Evolutionary conservation across 1,139 yeast species (phyloP).

Genomic region (Insectozyma bohioensis): DNA sequence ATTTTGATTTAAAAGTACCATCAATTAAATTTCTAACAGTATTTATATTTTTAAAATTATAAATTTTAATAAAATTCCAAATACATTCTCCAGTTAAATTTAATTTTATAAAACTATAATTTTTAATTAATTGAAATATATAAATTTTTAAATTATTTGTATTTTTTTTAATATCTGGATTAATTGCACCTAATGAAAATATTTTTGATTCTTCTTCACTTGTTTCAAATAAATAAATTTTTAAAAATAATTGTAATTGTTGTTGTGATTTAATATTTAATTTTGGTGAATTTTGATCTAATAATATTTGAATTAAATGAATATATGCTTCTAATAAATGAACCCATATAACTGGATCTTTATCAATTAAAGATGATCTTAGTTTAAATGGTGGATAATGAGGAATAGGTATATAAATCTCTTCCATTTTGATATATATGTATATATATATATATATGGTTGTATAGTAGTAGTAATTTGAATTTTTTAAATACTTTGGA

Average conservation of each 20-base stretch:
- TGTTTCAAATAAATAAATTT: slow-evolving; percentile 58
- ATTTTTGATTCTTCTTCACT: slow-evolving; percentile 58
- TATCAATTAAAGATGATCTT: slow-evolving; percentile 71
- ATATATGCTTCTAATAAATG: slow-evolving; percentile 67
- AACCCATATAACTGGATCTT: slow-evolving; percentile 81
- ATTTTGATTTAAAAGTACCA: slow-evolving; percentile 49
- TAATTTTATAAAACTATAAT: slow-evolving; percentile 53
- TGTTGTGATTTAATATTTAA: slow-evolving; percentile 55
- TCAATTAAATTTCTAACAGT: slow-evolving; percentile 54
- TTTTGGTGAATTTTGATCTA: slow-evolving; percentile 30
- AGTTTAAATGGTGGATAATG: slow-evolving; percentile 72
- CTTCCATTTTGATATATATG: slow-evolving; percentile 1
- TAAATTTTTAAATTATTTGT: slow-evolving; percentile 46
- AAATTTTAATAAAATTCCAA: slow-evolving; percentile 63
- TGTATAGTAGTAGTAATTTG: not conserved
- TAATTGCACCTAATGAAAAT: slow-evolving; percentile 66
- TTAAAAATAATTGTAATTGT: slow-evolving; percentile 55
- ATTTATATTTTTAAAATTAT: slow-evolving; percentile 45
- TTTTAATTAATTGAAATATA: slow-evolving; percentile 53
- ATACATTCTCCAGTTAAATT: slow-evolving; percentile 56
- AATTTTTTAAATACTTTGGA: not conserved
- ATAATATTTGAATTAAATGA: slow-evolving; percentile 45
- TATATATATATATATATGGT: not conserved
- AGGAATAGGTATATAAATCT: slow-evolving; percentile 49
- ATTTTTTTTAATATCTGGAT: slow-evolving; percentile 62